Evolutionary conservation across 495 filamentous ascomycete genomes (phyloP), one percentile per base, ranked within the genome.

Genomic region (Hypoxylon perforatum): DNA sequence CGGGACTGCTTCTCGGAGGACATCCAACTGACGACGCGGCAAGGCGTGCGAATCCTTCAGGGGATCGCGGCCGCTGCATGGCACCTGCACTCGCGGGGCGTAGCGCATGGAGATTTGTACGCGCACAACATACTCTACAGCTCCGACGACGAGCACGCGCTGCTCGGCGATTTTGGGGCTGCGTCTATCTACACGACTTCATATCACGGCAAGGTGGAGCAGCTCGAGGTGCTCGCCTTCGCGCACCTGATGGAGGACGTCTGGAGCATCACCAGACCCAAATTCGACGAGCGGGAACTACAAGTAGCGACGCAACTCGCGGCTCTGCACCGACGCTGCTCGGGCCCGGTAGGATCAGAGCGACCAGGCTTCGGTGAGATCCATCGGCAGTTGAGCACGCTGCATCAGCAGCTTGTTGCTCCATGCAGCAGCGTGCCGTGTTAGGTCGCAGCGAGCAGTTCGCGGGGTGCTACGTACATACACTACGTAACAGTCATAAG

Each of bases 81-180:
- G 7, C 78, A 81, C 61, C 75, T 84, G 1, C 81, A 84, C 51
- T 57, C 46, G 18, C 61, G 74, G 21, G 78, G 76, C 8, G 79
- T 83, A 17, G 59, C 68, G 21, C 80, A 82, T 54, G 80, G 81
- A 1, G 77, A 80, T 56, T 18, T 83, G 22, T 77, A 77, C 21
- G 77, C 81, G 35, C 77, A 80, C 55, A 80, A 80, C 59, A 76
- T 82, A 25, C 71, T 82, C n/a, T 76, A 76, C 14, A 77, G 77
- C 57, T 57, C 58, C 6, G 73, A 57, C 2, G 63, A 72, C 11
- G 74, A 71, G 5, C 77, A 83, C 62, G 80, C 77, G 8, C 55
- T 84, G 21, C 65, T 82, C 1, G 78, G 76, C 7, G 77, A 78
- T 30, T 81, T 82, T 50, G 77, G 77, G 2, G 82, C 79, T 3